Base-by-base conservation (phyloP, 1,284 basidiomycete genomes). In the Apiotrichum gracile region DNA sequence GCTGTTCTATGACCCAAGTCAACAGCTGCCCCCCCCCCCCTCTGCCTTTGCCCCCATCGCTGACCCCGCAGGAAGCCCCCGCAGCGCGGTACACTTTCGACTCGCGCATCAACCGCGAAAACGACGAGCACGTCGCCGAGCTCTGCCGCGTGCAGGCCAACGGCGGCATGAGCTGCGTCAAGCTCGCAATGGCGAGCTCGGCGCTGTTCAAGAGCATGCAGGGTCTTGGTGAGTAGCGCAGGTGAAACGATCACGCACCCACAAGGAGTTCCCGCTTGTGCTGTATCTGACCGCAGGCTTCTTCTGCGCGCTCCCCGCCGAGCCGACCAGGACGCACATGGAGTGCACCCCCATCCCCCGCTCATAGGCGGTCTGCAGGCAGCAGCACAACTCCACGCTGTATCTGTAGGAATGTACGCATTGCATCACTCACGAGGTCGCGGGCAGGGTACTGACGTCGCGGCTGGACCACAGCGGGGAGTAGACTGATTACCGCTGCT, bases 131-230 rank as follows among this genome's bases (percentile, higher is more conserved):
- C 38, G 22, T 16, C 31, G 79, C 14, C 73, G 81, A 86, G 65
- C 71, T 87, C 22, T 88, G 85, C 74, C 77, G 85, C 51, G 76
- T 81, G 61, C 61, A 51, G 26, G 65, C 68, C 6, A 59, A 70
- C n/a, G 78, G 77, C 47, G 73, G 76, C 22, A 65, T 72, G 51
- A 83, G 84, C 58, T 88, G 85, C 67, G 82, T 87, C 61, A 80
- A 88, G 86, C 67, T 87, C 55, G 79, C 80, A 65, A 82, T 87
- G 82, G 79, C 83, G 51, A 83, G 84, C 24, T 85, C 80, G 61
- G 76, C 78, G 47, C 68, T 88, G 52, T 88, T 89, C 72, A 78
- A 82, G 70, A 82, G 84, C 51, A 88, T 90, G 86, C 87, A 88
- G 55, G 34, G 67, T 5, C 52, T 66, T 26, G 57, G 61, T 52